Base-by-base conservation (phyloP, 73 alveolate genomes). In the Halteria grandinella region DNA sequence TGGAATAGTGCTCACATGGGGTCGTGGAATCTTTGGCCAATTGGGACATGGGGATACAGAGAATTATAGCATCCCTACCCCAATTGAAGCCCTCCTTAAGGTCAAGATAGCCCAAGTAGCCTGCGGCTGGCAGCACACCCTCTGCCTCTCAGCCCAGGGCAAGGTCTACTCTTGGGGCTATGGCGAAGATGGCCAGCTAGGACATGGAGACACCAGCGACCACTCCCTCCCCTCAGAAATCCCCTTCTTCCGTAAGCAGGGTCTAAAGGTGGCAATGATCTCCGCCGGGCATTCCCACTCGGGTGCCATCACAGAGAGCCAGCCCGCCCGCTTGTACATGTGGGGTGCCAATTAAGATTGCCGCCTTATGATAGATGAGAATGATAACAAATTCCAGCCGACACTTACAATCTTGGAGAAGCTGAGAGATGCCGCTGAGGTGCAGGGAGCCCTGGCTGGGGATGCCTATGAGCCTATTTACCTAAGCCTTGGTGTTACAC, bases 111-210 rank as follows among this genome's bases (percentile, higher is more conserved):
- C 23, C 12, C 58, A 71, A 58, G 86, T 82, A 0, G 91, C 97
- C 32, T 93, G 98, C 63, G 99, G 99, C 0, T 93, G 98, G 88
- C 64, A 91, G 28, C 99, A 95, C 72, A 85, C 97, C 15, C 62
- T 95, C 79, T 91, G 94, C 25, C 86, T 95, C 62, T 73, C 95
- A 28, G 79, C 85, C 17, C 76, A 81, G 51, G 98, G 98, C 27
- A 66, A 84, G 52, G 85, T 91, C 18, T 95, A 55, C 75, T 91
- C 98, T 10, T 95, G 99, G 98, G 99, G 99, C 1, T 86, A 85
- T 31, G 94, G 97, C 27, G 98, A 95, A 57, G 99, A 95, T 51
- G 99, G 99, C 4, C 89, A 95, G 79, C 88, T 95, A 33, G 99
- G 99, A 0, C 97, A 93, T 81, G 98, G 97, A 15, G 91, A 75